phyloP scores from a whole-genome alignment of 225 moss, liverwort and hornwort species.

The Pseudoscleropodium purum region DNA sequence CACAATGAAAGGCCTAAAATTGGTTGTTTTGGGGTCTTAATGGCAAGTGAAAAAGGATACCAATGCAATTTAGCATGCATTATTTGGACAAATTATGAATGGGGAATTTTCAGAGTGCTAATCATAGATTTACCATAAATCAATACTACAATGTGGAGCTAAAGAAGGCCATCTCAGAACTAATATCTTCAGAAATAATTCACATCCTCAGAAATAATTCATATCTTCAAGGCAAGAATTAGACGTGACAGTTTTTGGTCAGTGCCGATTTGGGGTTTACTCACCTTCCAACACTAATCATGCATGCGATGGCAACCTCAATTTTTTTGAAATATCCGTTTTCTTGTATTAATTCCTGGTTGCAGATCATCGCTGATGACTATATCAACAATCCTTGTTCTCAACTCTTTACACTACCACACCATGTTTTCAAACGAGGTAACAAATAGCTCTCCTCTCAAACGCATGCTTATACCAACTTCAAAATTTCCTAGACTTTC shows the following conservation, averaged over 20 bases:
- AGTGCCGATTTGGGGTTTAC: background rate
- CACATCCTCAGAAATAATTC: background rate
- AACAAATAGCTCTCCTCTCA: background rate
- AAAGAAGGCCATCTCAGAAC: background rate
- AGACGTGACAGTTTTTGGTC: background rate
- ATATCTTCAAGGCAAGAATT: background rate
- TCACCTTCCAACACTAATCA: background rate
- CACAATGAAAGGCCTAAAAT: background rate
- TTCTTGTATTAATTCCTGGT: background rate
- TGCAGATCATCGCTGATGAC: background rate
- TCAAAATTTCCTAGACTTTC: background rate
- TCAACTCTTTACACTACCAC: background rate
- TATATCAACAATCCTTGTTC: background rate
- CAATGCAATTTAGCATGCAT: too few relatives aligned
- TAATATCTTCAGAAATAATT: background rate
- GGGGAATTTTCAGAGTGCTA: background rate
- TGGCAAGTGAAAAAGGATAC: background rate
- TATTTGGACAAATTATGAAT: background rate
- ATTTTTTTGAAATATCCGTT: background rate
- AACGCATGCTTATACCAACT: background rate
- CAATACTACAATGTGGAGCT: background rate
- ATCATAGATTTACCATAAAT: background rate
- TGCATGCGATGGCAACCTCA: background rate
- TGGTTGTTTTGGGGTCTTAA: background rate
- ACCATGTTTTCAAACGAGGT: background rate